Conservation (phyloP, 176 grass and related monocot species). For the Cenchrus fungigraminus region DNA sequence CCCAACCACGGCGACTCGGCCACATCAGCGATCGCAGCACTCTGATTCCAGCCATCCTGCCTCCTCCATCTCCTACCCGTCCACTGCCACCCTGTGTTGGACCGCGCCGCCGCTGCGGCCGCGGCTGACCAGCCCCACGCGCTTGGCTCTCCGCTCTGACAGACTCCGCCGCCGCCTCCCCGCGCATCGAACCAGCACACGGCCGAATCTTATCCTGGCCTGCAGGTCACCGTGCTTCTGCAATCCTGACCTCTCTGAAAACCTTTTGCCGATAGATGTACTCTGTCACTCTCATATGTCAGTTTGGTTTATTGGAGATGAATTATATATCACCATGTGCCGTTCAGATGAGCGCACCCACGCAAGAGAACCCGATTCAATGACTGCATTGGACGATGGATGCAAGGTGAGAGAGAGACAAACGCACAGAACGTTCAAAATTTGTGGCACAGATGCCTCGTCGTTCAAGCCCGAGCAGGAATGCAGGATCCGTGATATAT, state of each 20-base stretch:
- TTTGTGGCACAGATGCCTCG: not conserved
- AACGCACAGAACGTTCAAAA: not conserved
- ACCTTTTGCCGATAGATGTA: constrained; percentile 13
- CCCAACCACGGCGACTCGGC: no score
- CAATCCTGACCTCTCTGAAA: not conserved
- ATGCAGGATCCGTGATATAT: not conserved
- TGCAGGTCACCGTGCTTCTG: constrained; percentile 19
- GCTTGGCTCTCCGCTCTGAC: no score
- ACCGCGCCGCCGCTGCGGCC: no score
- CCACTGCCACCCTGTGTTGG: no score
- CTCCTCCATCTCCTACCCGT: no score
- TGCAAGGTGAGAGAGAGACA: not conserved
- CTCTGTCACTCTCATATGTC: not conserved
- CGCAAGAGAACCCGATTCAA: not conserved
- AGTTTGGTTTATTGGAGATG: not conserved
- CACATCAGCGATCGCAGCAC: no score
- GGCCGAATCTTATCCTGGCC: constrained; percentile 28
- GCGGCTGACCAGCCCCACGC: no score
- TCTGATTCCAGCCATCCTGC: no score
- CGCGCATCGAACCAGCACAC: not conserved
- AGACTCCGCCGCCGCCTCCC: no score
- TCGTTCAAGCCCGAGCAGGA: not conserved
- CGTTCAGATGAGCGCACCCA: not conserved
- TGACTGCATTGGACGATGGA: not conserved
- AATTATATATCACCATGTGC: not conserved